These are phyloP conservation scores for Cucumis cinereus DNA, from an alignment of 306 rosid species.

Conservation along the genomic window DNA sequence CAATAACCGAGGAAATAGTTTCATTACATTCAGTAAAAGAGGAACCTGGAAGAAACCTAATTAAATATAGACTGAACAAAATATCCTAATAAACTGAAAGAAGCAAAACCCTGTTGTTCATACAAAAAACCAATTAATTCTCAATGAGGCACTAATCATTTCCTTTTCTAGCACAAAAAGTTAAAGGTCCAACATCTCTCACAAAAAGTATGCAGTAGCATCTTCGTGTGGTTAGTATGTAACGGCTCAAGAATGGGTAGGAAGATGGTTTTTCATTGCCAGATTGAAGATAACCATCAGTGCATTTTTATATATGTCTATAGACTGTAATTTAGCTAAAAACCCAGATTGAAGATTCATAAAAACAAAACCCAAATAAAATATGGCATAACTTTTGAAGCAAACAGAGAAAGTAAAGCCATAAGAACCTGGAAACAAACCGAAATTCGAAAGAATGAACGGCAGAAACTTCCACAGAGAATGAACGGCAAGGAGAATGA, in stretches of 20 bases:
- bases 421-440: too few relatives aligned
- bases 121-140: not conserved
- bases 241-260: conserved; percentile 56
- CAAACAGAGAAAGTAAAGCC: too few relatives aligned
- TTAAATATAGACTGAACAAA: not conserved
- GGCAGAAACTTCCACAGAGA: too few relatives aligned
- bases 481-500: too few relatives aligned
- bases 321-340: too few relatives aligned
- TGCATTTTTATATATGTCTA: too few relatives aligned
- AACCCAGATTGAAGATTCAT: too few relatives aligned
- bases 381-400: too few relatives aligned
- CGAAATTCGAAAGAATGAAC: too few relatives aligned
- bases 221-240: conserved; percentile 70
- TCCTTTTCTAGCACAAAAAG: not conserved
- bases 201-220: conserved; percentile 97
- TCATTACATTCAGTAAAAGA: not conserved
- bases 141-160: not conserved
- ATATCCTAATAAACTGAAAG: not conserved
- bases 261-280: conserved; percentile 45
- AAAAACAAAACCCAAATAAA: too few relatives aligned
- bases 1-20: not conserved
- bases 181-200: not conserved
- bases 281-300: too few relatives aligned
- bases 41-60: not conserved
- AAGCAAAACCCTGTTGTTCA: not conserved